Percentiles rank a stretch among this genome's conserved stretches.
These are phyloP conservation scores for Penicillium waksmanii DNA, from an alignment of 495 filamentous ascomycete species.

Conservation along the genomic window DNA sequence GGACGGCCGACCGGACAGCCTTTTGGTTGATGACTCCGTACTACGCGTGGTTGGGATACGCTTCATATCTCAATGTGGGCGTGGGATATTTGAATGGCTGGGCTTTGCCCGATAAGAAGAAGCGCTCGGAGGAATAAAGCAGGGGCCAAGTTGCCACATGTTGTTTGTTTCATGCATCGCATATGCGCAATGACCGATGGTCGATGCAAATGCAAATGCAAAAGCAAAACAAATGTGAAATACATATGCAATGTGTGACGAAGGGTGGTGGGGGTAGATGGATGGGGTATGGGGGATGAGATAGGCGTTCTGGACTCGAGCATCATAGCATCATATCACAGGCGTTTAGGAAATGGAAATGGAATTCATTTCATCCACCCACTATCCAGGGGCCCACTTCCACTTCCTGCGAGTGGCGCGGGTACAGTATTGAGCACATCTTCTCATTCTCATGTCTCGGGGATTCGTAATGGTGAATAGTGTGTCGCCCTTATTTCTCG, in stretches of 20 bases:
- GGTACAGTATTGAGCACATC: neutral
- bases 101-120: slow-evolving; percentile 17
- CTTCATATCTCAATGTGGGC: slow-evolving; percentile 37
- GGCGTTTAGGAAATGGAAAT: neutral
- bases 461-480: slow-evolving; percentile 22
- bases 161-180: neutral
- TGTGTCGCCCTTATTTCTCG: slow-evolving; percentile 2
- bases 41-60: slow-evolving; percentile 80
- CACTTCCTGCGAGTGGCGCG: slow-evolving; percentile 21
- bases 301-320: slow-evolving; percentile 1
- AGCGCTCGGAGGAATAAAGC: slow-evolving; percentile 18
- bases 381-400: neutral
- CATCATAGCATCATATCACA: neutral
- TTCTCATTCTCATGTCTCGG: slow-evolving; percentile 9
- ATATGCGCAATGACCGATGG: neutral
- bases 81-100: slow-evolving; percentile 28
- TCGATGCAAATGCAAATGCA: neutral
- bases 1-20: slow-evolving; percentile 68
- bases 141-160: neutral
- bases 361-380: neutral
- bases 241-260: neutral
- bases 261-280: neutral
- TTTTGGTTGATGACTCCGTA: slow-evolving; percentile 80
- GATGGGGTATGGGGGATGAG: neutral
- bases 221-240: neutral